These are phyloP conservation scores for Paraconiothyrium brasiliense DNA, from an alignment of 2,329 filamentous ascomycete species.

Conservation along the genomic window DNA sequence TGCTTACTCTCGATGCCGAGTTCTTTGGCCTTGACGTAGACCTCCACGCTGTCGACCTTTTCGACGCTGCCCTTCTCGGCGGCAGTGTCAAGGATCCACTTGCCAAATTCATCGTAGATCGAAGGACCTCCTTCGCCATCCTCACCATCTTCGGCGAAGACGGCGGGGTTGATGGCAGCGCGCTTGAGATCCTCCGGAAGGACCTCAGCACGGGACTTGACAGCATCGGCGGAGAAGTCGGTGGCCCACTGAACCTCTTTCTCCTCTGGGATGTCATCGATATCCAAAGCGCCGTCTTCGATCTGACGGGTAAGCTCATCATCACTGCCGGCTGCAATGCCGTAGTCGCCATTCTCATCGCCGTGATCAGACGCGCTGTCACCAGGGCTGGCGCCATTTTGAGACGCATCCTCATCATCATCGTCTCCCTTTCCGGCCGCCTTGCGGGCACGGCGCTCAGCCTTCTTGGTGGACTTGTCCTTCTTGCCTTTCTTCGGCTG, in stretches of 20 bases:
- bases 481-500: slow-evolving; percentile 94
- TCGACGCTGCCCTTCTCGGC: slow-evolving; percentile 75
- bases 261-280: slow-evolving; percentile 75
- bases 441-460: slow-evolving; percentile 84
- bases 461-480: slow-evolving; percentile 94
- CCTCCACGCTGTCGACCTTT: slow-evolving; percentile 85
- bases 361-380: slow-evolving; percentile 73
- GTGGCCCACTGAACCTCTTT: slow-evolving; percentile 95
- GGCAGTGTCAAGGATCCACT: slow-evolving; percentile 85
- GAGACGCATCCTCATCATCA: slow-evolving; percentile 63
- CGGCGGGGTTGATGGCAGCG: slow-evolving; percentile 85
- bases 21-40: slow-evolving; percentile 97
- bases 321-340: slow-evolving; percentile 80
- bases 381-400: slow-evolving; percentile 68
- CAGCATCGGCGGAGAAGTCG: slow-evolving; percentile 93
- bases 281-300: slow-evolving; percentile 73
- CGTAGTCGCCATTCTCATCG: slow-evolving; percentile 72
- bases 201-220: slow-evolving; percentile 91
- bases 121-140: slow-evolving; percentile 82
- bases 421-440: slow-evolving; percentile 67
- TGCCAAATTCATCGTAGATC: slow-evolving; percentile 88
- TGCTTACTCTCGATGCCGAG: slow-evolving; percentile 94
- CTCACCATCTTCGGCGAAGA: slow-evolving; percentile 83
- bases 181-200: slow-evolving; percentile 96
- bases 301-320: slow-evolving; percentile 87